Evolutionary conservation across 2,329 filamentous ascomycete species (phyloP).

Genomic region (Aspergillus felis): DNA sequence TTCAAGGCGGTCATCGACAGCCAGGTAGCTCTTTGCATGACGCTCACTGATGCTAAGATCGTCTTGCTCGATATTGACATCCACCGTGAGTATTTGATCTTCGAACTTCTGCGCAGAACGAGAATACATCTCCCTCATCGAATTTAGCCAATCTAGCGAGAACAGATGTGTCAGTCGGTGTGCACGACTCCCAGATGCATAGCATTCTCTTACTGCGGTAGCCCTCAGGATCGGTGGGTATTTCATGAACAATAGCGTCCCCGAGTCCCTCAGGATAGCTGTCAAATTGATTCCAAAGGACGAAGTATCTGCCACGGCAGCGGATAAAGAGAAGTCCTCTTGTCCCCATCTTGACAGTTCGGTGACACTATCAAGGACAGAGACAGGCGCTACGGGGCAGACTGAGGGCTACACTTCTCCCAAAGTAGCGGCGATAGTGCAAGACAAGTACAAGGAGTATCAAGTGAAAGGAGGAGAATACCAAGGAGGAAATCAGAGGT

Average conservation of each 20-base stretch:
- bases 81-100: conserved; percentile 9
- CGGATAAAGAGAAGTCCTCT: conserved; percentile 13
- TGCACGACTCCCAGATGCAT: background rate
- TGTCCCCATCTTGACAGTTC: conserved; percentile 11
- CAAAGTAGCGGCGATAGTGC: background rate
- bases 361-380: background rate
- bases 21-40: conserved; percentile 8
- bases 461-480: background rate
- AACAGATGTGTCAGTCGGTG: background rate
- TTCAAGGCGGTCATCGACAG: conserved; percentile 12
- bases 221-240: conserved; percentile 9
- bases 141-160: conserved; percentile 13
- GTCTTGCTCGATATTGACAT: background rate
- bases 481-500: background rate
- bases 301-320: conserved; percentile 16
- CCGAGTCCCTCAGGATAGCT: conserved; percentile 18
- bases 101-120: conserved; percentile 8
- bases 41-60: conserved; percentile 1
- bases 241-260: conserved; percentile 9
- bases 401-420: background rate
- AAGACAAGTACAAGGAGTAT: background rate
- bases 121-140: conserved; percentile 7
- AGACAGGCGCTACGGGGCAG: background rate
- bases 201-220: conserved; percentile 9
- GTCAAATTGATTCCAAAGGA: conserved; percentile 16